phyloP scores from a whole-genome alignment of 352 stramenopile genomes.

The Globisporangium rhizosaccharum region DNA sequence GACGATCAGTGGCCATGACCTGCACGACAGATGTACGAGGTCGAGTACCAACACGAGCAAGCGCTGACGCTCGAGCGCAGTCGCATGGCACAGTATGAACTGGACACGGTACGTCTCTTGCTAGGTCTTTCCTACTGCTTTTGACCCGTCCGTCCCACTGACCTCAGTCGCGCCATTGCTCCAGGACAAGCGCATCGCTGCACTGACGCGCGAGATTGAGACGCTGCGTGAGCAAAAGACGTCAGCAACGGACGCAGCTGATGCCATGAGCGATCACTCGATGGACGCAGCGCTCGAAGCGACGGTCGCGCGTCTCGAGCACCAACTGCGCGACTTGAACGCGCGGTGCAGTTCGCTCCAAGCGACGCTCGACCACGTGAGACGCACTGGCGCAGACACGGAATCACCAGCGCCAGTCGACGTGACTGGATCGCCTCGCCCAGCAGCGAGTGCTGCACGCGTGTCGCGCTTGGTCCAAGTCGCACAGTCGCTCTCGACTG shows the following conservation, averaged over 20 bases:
- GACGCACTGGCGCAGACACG: not conserved
- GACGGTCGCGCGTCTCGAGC: conserved; percentile 16
- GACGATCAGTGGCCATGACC: not conserved
- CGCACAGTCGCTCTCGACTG: conserved; percentile 10
- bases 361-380: not conserved
- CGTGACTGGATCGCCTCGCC: no score
- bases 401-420: no score
- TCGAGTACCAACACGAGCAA: conserved; percentile 7
- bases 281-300: not conserved
- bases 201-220: conserved; percentile 4
- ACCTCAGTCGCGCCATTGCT: no score
- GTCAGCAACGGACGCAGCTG: no score
- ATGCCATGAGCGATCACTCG: no score
- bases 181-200: conserved; percentile 7
- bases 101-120: not conserved
- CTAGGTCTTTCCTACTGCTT: not conserved
- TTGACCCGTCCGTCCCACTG: no score
- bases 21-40: conserved; percentile 18
- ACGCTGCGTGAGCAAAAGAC: conserved; percentile 1
- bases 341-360: conserved; percentile 11
- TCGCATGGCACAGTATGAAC: conserved; percentile 1
- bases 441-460: not conserved
- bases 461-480: conserved; percentile 15
- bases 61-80: conserved; percentile 1
- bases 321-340: conserved; percentile 9